Percentiles rank a stretch among this genome's conserved stretches.
Conservation (phyloP, 2,329 filamentous ascomycete species). For the Exophiala aquamarina region DNA sequence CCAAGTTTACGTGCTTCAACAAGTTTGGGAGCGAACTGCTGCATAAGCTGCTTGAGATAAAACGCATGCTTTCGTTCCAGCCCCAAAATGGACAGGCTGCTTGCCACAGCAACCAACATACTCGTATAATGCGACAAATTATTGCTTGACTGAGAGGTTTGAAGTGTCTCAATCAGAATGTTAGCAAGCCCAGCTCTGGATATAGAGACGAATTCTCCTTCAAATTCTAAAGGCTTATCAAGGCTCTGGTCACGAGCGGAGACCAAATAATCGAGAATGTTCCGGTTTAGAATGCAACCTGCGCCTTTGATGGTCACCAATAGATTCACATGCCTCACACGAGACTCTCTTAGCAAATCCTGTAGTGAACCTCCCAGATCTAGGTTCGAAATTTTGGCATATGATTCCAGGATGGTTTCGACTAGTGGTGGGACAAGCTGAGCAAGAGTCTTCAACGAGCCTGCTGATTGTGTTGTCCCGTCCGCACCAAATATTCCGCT, state of each 20-base stretch:
- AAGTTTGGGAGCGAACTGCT: slow-evolving; percentile 77
- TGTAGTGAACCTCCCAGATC: slow-evolving; percentile 22
- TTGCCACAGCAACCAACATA: slow-evolving; percentile 67
- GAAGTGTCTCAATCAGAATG: slow-evolving; percentile 24
- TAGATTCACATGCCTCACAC: slow-evolving; percentile 19
- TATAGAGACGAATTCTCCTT: slow-evolving; percentile 18
- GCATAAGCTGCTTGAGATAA: slow-evolving; percentile 81
- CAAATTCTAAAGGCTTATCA: not conserved
- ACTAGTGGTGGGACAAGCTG: slow-evolving; percentile 20
- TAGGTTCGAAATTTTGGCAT: slow-evolving; percentile 20
- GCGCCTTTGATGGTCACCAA: slow-evolving; percentile 16
- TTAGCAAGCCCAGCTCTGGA: slow-evolving; percentile 23
- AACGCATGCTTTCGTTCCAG: slow-evolving; percentile 88
- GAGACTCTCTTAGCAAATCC: slow-evolving; percentile 20
- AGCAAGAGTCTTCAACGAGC: slow-evolving; percentile 16
- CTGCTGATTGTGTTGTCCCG: slow-evolving; percentile 6
- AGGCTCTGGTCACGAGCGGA: not conserved
- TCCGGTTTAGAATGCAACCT: slow-evolving; percentile 14
- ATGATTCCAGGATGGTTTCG: slow-evolving; percentile 21
- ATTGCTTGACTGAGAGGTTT: slow-evolving; percentile 22
- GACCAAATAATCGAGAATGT: slow-evolving; percentile 15
- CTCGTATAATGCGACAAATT: slow-evolving; percentile 15
- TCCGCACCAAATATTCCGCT: slow-evolving; percentile 15
- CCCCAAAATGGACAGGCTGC: slow-evolving; percentile 77
- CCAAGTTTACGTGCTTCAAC: slow-evolving; percentile 89